Conservation (phyloP, 768 basidiomycete species). For the Suillus ampliporus region DNA sequence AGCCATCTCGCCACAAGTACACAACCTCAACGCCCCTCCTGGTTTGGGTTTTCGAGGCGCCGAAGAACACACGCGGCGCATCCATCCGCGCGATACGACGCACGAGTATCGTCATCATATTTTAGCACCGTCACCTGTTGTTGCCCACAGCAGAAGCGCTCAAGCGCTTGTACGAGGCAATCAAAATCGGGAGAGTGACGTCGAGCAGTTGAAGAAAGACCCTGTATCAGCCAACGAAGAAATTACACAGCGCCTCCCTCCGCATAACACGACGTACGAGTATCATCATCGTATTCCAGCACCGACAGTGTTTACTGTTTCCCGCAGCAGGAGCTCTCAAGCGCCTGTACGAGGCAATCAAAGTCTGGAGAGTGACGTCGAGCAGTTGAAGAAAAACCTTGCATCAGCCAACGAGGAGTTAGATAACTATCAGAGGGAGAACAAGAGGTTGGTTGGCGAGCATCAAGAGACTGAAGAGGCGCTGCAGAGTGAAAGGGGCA, state of each 20-base stretch:
- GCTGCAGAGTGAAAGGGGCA: neutral
- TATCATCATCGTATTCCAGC: no score
- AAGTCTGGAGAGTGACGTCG: neutral
- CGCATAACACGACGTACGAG: no score
- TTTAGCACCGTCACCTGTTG: no score
- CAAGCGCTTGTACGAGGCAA: neutral
- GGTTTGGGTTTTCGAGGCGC: neutral
- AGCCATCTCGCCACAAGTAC: neutral
- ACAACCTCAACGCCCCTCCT: neutral
- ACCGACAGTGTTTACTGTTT: no score
- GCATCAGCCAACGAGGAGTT: neutral
- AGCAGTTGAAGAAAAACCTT: neutral
- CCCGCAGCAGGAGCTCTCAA: slow-evolving; percentile 1
- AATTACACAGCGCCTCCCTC: no score
- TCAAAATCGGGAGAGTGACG: neutral
- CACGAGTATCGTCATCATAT: neutral
- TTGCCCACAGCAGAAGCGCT: neutral
- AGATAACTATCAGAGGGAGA: neutral
- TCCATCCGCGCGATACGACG: no score
- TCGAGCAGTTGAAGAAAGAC: neutral
- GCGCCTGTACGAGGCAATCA: slow-evolving; percentile 1
- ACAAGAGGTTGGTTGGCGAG: neutral
- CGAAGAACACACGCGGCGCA: no score
- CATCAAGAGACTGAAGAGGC: no score
- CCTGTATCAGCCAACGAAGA: neutral